Percentiles rank a stretch among this genome's conserved stretches.
Evolutionary conservation across 176 grass and related monocot species (phyloP).

Genomic region (Rhynchospora pubera): DNA sequence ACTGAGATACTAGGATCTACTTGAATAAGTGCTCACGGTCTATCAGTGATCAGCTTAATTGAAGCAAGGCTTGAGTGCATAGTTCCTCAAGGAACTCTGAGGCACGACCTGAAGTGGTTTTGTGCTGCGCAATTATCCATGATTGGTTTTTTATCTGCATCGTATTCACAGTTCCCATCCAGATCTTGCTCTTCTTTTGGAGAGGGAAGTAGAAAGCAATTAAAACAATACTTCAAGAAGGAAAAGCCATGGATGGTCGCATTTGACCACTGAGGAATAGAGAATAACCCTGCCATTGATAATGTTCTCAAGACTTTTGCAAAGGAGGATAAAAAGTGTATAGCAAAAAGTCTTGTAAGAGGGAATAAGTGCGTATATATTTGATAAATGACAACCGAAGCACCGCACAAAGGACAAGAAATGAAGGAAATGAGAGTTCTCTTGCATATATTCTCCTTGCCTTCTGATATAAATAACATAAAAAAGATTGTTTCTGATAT

Average conservation of each 20-base stretch:
- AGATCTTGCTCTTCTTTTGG: neutral
- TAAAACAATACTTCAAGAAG: slow-evolving; percentile 17
- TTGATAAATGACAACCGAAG: neutral
- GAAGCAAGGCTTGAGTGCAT: neutral
- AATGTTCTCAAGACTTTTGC: neutral
- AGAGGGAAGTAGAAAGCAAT: slow-evolving; percentile 15
- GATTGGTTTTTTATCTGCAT: neutral
- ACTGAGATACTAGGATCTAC: neutral
- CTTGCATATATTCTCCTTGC: neutral
- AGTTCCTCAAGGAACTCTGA: neutral
- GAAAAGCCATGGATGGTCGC: neutral
- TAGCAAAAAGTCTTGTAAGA: neutral
- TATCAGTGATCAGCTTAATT: neutral
- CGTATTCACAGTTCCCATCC: neutral
- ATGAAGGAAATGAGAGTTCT: neutral
- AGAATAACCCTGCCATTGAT: neutral
- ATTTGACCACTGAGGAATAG: neutral
- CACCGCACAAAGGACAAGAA: neutral
- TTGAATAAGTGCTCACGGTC: neutral
- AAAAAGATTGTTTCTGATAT: too few relatives aligned
- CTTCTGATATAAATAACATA: too few relatives aligned
- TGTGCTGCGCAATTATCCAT: slow-evolving; percentile 23
- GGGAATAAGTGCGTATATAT: neutral
- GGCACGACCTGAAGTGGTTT: slow-evolving; percentile 21
- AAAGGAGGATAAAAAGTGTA: neutral